These are phyloP conservation scores for Scedosporium dehoogii DNA, from an alignment of 2,329 filamentous ascomycete species.

Conservation along the genomic window DNA sequence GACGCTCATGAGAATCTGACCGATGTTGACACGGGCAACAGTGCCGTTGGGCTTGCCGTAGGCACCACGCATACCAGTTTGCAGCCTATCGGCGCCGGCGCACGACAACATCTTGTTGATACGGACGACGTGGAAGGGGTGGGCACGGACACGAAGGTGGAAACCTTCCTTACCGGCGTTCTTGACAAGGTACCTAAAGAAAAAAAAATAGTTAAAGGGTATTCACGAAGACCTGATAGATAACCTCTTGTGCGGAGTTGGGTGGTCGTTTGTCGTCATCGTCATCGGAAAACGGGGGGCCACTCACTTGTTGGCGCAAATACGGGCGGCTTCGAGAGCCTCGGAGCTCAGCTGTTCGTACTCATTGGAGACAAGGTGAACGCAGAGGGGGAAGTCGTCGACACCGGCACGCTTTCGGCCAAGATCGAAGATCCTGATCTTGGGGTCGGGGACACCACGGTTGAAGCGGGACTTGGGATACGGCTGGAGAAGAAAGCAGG, in stretches of 20 bases:
- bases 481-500: slow-evolving; percentile 43
- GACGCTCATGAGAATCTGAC: slow-evolving; percentile 96
- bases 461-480: slow-evolving; percentile 99
- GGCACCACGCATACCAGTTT: slow-evolving; percentile 99
- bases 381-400: slow-evolving; percentile 98
- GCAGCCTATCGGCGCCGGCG: slow-evolving; percentile 99
- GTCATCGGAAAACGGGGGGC: neutral
- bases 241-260: neutral
- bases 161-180: slow-evolving; percentile 62
- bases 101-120: slow-evolving; percentile 99
- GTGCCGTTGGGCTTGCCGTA: slow-evolving; percentile 99
- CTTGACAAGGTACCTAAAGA: slow-evolving; percentile 60
- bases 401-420: slow-evolving; percentile 97
- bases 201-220: neutral
- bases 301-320: slow-evolving; percentile 90
- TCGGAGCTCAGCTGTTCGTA: slow-evolving; percentile 99
- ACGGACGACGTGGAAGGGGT: slow-evolving; percentile 99
- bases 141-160: slow-evolving; percentile 73
- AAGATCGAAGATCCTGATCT: slow-evolving; percentile 97
- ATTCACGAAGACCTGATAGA: neutral
- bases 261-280: neutral
- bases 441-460: slow-evolving; percentile 85
- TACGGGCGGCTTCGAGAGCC: slow-evolving; percentile 98
- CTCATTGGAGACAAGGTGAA: slow-evolving; percentile 99
- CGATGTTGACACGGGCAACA: slow-evolving; percentile 99